Base-by-base conservation (phyloP, 2,329 filamentous ascomycete species). In the Curvularia eragrostidis region DNA sequence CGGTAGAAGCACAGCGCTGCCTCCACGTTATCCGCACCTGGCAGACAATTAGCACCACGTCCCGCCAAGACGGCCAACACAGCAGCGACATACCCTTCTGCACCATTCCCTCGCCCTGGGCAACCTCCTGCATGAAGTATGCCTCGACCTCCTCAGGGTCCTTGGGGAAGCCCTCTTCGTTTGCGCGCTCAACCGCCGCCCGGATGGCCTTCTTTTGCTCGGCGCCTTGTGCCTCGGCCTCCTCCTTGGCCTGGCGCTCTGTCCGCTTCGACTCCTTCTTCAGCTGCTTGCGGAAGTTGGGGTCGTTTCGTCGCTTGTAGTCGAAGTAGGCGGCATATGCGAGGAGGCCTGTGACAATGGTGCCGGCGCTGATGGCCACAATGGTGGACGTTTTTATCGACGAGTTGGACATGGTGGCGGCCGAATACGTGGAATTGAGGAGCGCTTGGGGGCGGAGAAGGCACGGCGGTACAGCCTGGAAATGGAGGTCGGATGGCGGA, bases 1-100 rank as follows among this genome's bases (percentile, higher is more conserved):
- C 93, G 96, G 87, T 98, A 99, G 82, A 99, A 99, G 78, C 91
- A 92, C 60, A 98, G 83, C 47, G 95, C 94, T 50, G 95, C 91
- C 66, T 97, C 93, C 58, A 97, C 79, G 39, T 85, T 82, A 74
- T 89, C 86, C 66, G 86, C 80, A 68, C 88, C 88, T 91, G 26
- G 15, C 34, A 36, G 30, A 49, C 5, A 18, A 43, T 71, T 53
- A 73, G 70, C 56, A 55, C 32, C 28, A 38, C 13, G n/a, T 48
- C 30, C 13, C n/a, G 38, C 49, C 8, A 38, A 36, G 5, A 5
- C 34, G 21, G 19, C 13, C 3, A 49, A 24, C n/a, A 30, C 1
- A 19, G 8, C 15, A 19, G 7, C 15, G 12, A 43, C 66, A 48
- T 85, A 95, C 93, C 91, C 78, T 96, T 90, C 71, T 87, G 83